Percentiles rank a stretch among this genome's conserved stretches.
Evolutionary conservation across 1,284 basidiomycete species (phyloP).

Genomic region (Farysia itapuensis): DNA sequence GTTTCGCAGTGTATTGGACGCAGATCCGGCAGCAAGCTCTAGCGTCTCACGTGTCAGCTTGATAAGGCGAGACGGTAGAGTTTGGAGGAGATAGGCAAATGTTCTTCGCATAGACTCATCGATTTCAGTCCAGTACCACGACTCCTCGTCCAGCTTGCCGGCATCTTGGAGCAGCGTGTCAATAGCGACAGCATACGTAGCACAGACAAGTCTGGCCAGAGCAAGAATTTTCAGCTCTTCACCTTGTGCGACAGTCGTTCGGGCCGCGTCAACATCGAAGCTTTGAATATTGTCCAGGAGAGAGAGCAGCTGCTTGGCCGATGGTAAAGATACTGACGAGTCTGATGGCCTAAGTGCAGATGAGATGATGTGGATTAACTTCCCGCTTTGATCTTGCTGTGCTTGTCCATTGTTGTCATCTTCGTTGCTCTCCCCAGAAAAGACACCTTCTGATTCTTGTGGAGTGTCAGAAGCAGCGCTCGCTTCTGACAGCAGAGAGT

Average conservation of each 20-base stretch:
- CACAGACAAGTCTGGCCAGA: constrained; percentile 34
- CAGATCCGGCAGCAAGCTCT: constrained; percentile 25
- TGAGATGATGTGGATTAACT: constrained; percentile 17
- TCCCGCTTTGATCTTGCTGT: constrained; percentile 4
- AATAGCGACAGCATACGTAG: constrained; percentile 38
- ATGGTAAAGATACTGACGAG: constrained; percentile 9
- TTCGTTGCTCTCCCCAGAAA: no score
- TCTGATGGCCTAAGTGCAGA: constrained; percentile 16
- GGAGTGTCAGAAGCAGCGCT: constrained; percentile 10
- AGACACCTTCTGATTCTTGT: no score
- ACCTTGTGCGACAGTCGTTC: neutral
- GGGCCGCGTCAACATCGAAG: constrained; percentile 5
- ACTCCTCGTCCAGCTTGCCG: constrained; percentile 34
- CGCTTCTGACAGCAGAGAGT: constrained; percentile 26
- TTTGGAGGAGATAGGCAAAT: constrained; percentile 38
- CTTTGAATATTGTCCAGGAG: constrained; percentile 22
- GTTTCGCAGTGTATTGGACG: constrained; percentile 11
- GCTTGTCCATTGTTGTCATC: constrained; percentile 2
- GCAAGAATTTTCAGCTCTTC: constrained; percentile 33
- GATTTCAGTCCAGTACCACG: constrained; percentile 49
- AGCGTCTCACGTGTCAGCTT: constrained; percentile 15
- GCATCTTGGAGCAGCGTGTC: constrained; percentile 40
- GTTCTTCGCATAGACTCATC: constrained; percentile 32
- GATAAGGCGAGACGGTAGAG: constrained; percentile 29
- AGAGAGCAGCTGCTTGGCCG: constrained; percentile 19